Base-by-base conservation (phyloP, 2,329 filamentous ascomycete genomes). In the Dothideomycetes sp. region DNA sequence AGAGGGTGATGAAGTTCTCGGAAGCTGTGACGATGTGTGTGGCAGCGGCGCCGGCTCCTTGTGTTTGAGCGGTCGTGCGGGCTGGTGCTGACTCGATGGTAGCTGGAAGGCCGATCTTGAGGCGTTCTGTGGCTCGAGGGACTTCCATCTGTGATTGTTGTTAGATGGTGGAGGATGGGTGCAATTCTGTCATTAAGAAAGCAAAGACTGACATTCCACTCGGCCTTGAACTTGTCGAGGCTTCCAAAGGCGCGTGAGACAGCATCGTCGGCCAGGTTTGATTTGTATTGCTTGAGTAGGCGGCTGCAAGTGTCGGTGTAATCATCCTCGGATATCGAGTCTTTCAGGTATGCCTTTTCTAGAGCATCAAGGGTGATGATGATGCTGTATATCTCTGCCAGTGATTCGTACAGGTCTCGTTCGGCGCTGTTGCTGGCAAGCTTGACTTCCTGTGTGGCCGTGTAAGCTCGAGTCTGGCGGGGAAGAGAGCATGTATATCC, bases 1-100 rank as follows among this genome's bases (percentile, higher is more conserved):
- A 75, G 56, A 98, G 89, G 0, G 91, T 98, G 61, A 98, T 98
- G 60, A 98, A 98, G 59, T 95, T 93, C 61, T 98, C 88, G 1
- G 89, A 96, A 2, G 91, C 91, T 47, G 89, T 81, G 43, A 96
- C 93, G 27, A 95, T 64, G 33, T 67, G 71, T 30, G 73, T 72
- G n/a, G 73, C 73, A 38, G 60, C 51, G n/a, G 51, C 47, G 32
- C 43, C 51, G 18, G 41, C 22, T 16, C 43, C 51, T 48, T 73
- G 70, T 37, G 40, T 44, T 32, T 27, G 41, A 36, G 19, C 39
- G 27, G 33, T 35, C 37, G 45, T 42, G 31, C 45, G 41, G 29
- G 68, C 65, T 10, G 75, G 70, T 45, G 75, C 75, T 55, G 75
- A 74, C 57, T 77, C 75, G 45, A 79, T 65, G 1, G 91, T 96